Conservation (phyloP, 352 stramenopile species). For the Saprolegnia diclina region DNA sequence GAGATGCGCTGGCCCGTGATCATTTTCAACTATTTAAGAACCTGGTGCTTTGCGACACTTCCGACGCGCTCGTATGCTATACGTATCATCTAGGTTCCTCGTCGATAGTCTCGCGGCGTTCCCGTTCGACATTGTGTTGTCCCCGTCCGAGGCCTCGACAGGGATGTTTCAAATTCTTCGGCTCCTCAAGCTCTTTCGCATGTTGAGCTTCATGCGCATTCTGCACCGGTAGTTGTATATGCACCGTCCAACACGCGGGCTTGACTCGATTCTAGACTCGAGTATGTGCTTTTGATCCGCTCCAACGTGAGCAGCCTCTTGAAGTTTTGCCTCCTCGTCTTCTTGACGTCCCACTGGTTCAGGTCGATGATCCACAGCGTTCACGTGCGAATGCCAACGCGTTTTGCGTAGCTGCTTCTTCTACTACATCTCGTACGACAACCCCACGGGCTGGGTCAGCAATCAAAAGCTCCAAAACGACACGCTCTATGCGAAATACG, state of each 20-base stretch:
- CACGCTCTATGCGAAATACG: constrained; percentile 48
- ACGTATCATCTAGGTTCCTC: constrained; percentile 33
- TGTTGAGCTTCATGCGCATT: constrained; percentile 69
- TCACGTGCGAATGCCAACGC: neutral
- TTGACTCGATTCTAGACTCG: constrained; percentile 34
- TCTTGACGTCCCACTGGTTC: constrained; percentile 75
- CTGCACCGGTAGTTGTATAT: constrained; percentile 55
- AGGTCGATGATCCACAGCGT: neutral
- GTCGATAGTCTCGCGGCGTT: constrained; percentile 72
- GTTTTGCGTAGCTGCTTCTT: constrained; percentile 45
- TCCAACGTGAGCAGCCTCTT: constrained; percentile 72
- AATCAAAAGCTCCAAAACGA: constrained; percentile 36
- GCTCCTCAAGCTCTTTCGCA: constrained; percentile 51
- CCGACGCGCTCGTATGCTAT: neutral
- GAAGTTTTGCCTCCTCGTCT: constrained; percentile 77
- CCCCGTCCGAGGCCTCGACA: constrained; percentile 34
- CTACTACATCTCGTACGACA: constrained; percentile 46
- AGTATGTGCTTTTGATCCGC: constrained; percentile 63
- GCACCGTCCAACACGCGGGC: no score
- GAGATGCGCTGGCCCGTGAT: constrained; percentile 44
- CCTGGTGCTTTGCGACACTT: constrained; percentile 35
- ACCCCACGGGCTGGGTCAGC: constrained; percentile 48
- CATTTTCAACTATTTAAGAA: constrained; percentile 49
- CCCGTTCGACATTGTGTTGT: constrained; percentile 58
- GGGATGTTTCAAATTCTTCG: constrained; percentile 53